Conservation (phyloP, 345 rosid species). For the Zanthoxylum bungeanum region DNA sequence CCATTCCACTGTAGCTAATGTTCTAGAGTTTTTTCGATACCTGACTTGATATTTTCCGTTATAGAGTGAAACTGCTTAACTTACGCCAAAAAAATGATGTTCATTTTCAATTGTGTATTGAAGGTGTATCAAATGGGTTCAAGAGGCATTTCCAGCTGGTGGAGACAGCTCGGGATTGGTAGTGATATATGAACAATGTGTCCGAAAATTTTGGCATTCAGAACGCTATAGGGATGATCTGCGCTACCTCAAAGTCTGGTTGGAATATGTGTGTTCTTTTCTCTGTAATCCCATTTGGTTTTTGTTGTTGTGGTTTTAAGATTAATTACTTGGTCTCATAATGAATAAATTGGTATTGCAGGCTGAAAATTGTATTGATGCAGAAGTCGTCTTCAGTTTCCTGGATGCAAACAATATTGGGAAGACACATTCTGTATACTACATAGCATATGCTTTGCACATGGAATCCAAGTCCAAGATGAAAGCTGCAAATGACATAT, state of each 20-base stretch:
- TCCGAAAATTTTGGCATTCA: conserved; percentile 80
- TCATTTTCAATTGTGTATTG: neutral
- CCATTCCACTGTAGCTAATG: neutral
- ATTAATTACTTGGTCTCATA: neutral
- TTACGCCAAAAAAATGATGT: neutral
- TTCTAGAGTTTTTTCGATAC: neutral
- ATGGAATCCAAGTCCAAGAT: conserved; percentile 76
- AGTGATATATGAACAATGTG: conserved; percentile 88
- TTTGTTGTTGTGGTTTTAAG: neutral
- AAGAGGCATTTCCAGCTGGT: conserved; percentile 78
- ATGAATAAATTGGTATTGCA: conserved; percentile 22
- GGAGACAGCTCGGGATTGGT: conserved; percentile 82
- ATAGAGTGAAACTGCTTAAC: neutral
- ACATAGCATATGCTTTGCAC: conserved; percentile 63
- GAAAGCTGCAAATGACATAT: conserved; percentile 73
- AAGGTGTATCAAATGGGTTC: conserved; percentile 96
- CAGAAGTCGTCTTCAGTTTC: conserved; percentile 70
- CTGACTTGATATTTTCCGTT: neutral
- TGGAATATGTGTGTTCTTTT: conserved; percentile 71
- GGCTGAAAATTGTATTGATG: conserved; percentile 85
- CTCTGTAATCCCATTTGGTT: neutral
- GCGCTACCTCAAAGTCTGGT: conserved; percentile 96
- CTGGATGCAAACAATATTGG: conserved; percentile 85
- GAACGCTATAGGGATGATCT: conserved; percentile 79
- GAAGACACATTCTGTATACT: conserved; percentile 56